Evolutionary conservation across 169 alveolate genomes (phyloP), one percentile per base, ranked within the genome.

Genomic region (Plasmodium gallinaceum): DNA sequence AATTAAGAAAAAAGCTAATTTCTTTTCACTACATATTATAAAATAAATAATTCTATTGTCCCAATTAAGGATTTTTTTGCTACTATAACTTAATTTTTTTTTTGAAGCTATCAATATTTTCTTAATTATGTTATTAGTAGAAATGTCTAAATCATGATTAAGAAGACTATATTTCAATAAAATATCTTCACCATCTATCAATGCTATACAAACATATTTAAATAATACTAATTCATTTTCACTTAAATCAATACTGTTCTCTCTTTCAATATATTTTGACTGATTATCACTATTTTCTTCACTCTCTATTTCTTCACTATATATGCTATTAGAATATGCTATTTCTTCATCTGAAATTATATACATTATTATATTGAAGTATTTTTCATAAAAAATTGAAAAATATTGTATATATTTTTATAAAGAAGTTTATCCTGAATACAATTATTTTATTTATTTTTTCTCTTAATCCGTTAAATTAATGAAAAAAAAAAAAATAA

Each of bases 21-120:
- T 83, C 57, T 83, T 83, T 68, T 83, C 91, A 18, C 45, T 54
- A 26, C 91, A 83, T 18, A 83, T 83, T 32, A 65, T 83, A 60
- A 83, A 83, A 60, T 83, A 83, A 20, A 83, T 83, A 68, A 69
- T 83, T 54, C 45, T 42, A 60, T 68, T 68, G 12, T 83, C 83
- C 91, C 91, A 83, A 14, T 83, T 83, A 46, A 83, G 83, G 6
- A 83, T 83, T 83, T 83, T 83, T 46, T 83, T 83, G 68, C 54
- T 83, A 60, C 91, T 37, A 32, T 68, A 60, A 68, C 57, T 83
- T 64, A 65, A 42, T 57, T 83, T 83, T 45, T 71, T 83, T 83
- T 83, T 83, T 32, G 74, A 68, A 26, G 91, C 80, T 5, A 57
- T 62, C 26, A 83, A 42, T 52, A 83, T 83, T 22, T 83, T 83